A percentile compares a stretch with the other conserved stretches of the same genome.
Evolutionary conservation across 1,284 basidiomycete species (phyloP).

Genomic region (Microbotryum intermedium): DNA sequence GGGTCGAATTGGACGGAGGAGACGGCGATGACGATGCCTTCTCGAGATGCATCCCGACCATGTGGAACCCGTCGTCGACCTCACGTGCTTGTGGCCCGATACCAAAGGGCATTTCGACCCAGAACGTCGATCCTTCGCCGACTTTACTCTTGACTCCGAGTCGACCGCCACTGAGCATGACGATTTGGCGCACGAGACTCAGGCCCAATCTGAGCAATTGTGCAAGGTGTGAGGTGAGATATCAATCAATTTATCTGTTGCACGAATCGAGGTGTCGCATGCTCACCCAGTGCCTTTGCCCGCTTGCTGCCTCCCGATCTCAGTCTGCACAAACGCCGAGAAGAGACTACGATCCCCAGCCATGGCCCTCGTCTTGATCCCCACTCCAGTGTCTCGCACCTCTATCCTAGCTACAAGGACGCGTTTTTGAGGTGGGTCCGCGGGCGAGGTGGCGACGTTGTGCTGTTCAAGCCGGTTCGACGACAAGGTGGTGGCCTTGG

Average conservation of each 20-base stretch:
- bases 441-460: conserved; percentile 12
- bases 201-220: conserved; percentile 47
- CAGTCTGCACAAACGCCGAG: conserved; percentile 38
- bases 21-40: conserved; percentile 11
- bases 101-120: conserved; percentile 56
- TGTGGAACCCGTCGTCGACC: background rate
- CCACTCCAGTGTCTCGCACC: conserved; percentile 69
- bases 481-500: background rate
- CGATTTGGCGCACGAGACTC: conserved; percentile 79
- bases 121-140: conserved; percentile 52
- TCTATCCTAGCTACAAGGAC: conserved; percentile 61
- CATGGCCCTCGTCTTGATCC: conserved; percentile 63
- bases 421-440: conserved; percentile 8
- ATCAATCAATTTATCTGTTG: conserved; percentile 46
- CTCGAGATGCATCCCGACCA: conserved; percentile 3
- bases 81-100: conserved; percentile 4
- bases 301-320: conserved; percentile 63
- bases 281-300: conserved; percentile 17
- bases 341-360: conserved; percentile 23
- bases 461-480: conserved; percentile 16
- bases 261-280: conserved; percentile 59
- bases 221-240: conserved; percentile 36
- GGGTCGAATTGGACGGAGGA: background rate
- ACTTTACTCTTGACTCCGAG: conserved; percentile 50
- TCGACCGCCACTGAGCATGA: conserved; percentile 69